Evolutionary conservation across 75 land plant genomes (phyloP).

Genomic region (Picea glauca): DNA sequence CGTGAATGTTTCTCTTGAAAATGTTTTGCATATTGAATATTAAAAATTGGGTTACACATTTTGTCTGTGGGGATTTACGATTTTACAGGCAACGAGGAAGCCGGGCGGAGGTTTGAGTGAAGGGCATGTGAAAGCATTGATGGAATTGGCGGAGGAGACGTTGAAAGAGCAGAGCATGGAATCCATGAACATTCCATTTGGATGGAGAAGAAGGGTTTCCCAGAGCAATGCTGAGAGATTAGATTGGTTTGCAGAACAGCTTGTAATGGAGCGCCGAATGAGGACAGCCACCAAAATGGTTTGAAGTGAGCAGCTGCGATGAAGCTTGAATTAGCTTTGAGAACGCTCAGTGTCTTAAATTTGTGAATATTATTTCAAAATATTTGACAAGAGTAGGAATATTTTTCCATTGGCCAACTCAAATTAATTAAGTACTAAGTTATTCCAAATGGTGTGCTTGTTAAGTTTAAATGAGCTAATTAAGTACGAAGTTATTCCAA

Average conservation of each 20-base stretch:
- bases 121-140: background rate
- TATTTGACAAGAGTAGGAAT: too few relatives aligned
- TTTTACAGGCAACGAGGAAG: constrained; percentile 1
- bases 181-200: constrained; percentile 25
- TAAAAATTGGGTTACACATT: background rate
- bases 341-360: too few relatives aligned
- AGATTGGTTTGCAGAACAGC: constrained; percentile 47
- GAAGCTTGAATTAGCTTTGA: too few relatives aligned
- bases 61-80: background rate
- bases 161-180: constrained; percentile 28
- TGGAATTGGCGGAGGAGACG: constrained; percentile 18
- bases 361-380: too few relatives aligned
- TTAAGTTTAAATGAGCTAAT: too few relatives aligned
- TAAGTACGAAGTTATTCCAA: too few relatives aligned
- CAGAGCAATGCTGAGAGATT: constrained; percentile 28
- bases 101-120: background rate
- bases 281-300: background rate
- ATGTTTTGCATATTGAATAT: background rate
- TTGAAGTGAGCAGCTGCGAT: too few relatives aligned
- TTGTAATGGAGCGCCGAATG: constrained; percentile 25
- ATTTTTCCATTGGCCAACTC: too few relatives aligned
- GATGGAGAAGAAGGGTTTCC: constrained; percentile 17
- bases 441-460: too few relatives aligned
- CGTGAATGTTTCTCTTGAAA: background rate
- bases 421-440: too few relatives aligned